Conservation (phyloP, 148 eudicot species). For the Arctostaphylos glauca region DNA sequence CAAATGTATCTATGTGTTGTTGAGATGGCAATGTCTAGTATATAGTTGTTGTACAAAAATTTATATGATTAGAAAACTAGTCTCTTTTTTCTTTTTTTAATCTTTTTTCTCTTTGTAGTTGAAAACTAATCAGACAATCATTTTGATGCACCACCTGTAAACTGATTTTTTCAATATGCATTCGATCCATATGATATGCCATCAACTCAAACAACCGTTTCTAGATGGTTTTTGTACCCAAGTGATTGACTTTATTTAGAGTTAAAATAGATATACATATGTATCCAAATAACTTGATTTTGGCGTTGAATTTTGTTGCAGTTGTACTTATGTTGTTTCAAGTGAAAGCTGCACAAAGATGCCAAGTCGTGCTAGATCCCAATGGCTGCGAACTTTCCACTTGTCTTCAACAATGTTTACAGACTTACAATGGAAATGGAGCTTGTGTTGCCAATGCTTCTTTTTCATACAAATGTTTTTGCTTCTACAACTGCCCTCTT, state of each 20-base stretch:
- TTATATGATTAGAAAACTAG: too few species aligned
- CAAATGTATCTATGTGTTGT: too few species aligned
- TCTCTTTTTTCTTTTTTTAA: too few species aligned
- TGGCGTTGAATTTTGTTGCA: neutral
- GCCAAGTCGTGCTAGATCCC: conserved; percentile 2
- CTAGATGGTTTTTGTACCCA: neutral
- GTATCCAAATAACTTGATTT: neutral
- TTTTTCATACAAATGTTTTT: neutral
- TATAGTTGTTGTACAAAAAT: too few species aligned
- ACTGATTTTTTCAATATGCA: too few species aligned
- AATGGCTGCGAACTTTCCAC: neutral
- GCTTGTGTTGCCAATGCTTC: neutral
- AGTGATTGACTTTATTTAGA: neutral
- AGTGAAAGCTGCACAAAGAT: neutral
- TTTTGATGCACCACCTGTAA: too few species aligned
- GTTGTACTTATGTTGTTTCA: neutral
- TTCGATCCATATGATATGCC: too few species aligned
- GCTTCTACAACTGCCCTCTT: neutral
- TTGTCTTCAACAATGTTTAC: neutral
- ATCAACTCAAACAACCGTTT: too few species aligned
- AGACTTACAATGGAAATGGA: neutral
- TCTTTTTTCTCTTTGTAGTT: neutral
- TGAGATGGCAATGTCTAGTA: too few species aligned
- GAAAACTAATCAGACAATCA: too few species aligned
- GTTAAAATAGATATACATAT: neutral